Conservation (phyloP, 129 eudicot species). For the Ambrosia trifida region DNA sequence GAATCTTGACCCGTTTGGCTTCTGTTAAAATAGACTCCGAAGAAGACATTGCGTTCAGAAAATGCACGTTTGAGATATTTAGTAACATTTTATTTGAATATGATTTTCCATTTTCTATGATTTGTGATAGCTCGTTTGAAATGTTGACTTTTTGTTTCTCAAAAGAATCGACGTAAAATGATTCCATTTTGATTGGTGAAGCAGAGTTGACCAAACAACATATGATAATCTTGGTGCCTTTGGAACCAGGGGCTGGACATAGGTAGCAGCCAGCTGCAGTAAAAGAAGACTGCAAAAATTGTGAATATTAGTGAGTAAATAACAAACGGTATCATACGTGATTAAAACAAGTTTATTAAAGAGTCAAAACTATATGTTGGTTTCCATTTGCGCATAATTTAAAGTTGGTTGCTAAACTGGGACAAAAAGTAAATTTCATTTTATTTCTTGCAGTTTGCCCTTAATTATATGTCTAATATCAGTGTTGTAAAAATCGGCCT, state of each 20-base stretch:
- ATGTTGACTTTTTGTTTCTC: slow-evolving; percentile 24
- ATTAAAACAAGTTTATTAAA: not conserved
- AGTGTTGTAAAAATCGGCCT: too few relatives aligned
- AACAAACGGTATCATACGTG: not conserved
- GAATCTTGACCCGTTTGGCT: slow-evolving; percentile 61
- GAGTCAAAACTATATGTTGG: too few relatives aligned
- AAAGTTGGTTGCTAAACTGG: too few relatives aligned
- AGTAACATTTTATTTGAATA: slow-evolving; percentile 31
- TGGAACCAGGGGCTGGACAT: slow-evolving; percentile 88
- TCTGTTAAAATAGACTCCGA: slow-evolving; percentile 50
- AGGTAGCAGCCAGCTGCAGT: slow-evolving; percentile 97
- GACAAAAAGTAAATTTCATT: too few relatives aligned
- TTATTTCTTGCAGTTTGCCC: too few relatives aligned
- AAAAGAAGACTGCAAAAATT: slow-evolving; percentile 62
- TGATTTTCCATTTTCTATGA: slow-evolving; percentile 42
- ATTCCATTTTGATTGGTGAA: slow-evolving; percentile 51
- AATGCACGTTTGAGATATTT: slow-evolving; percentile 43
- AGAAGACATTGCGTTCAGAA: slow-evolving; percentile 49
- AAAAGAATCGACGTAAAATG: slow-evolving; percentile 23
- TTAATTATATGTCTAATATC: too few relatives aligned
- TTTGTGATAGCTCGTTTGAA: slow-evolving; percentile 49
- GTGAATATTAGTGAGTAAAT: not conserved
- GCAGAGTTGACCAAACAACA: slow-evolving; percentile 63
- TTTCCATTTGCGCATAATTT: too few relatives aligned
- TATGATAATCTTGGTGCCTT: slow-evolving; percentile 76